Evolutionary conservation across 257 asterid species (phyloP), one percentile per base, ranked within the genome.

Genomic region (Schizonepeta tenuifolia): DNA sequence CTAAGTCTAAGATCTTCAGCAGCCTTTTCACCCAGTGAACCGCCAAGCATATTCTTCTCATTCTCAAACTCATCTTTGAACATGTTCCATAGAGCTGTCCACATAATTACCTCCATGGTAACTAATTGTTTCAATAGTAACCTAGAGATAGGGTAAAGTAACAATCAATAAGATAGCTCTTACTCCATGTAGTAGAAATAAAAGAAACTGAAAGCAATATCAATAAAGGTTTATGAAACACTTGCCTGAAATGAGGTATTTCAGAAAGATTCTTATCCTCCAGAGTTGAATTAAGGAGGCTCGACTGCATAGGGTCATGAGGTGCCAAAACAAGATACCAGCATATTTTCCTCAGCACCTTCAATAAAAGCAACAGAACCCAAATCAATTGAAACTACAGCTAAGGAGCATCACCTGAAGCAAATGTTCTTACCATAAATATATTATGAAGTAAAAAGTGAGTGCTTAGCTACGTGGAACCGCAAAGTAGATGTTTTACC

Each of bases 291-390:
- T 91, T 89, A 53, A 89, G 97, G 79, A 94, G 98, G 87, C 97
- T 94, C 47, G 98, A 89, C 78, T 91, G 98, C 98, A 91, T 88
- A 26, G 98, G 86, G 80, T 89, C 98, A 70, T 91, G 89, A 69
- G 98, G 98, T 44, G 98, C 80, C 80, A 94, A 75, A 64, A 89
- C 98, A 81, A 94, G 76, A 73, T 88, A 85, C 98, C 98, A 94
- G 84, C 97, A 94, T 76, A 94, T 91, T 86, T 94, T 94, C 79
- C 98, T 86, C 79, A 94, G 86, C 24, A 94, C 96, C 98, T 94
- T 77, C 68, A 71, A 55, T 41, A 51, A 5, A 67, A 3, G 75
- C 41, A 65, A 21, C 40, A 64, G 43, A 44, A 33, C 22, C 18
- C 49, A 69, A 50, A 61, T 46, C 28, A 67, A 9, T 57, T 46